A percentile compares a stretch with the other conserved stretches of the same genome.
Conservation (phyloP, 2,329 filamentous ascomycete species). For the Fusarium brachygibbosum region DNA sequence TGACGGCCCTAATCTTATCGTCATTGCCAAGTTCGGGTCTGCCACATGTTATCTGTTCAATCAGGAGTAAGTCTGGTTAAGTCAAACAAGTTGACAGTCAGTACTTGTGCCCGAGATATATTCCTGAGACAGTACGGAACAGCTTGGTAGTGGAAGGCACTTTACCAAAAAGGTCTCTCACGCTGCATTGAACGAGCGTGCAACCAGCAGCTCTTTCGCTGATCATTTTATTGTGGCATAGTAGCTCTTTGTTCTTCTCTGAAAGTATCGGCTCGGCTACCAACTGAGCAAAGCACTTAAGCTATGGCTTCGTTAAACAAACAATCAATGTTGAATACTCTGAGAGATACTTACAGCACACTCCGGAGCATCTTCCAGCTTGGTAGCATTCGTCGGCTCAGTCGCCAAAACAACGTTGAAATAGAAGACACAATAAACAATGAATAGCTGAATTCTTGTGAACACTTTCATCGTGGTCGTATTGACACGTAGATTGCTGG, state of each 20-base stretch:
- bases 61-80: not conserved
- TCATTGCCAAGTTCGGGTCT: conserved; percentile 13
- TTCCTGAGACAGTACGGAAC: not conserved
- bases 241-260: not conserved
- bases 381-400: not conserved
- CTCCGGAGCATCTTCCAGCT: not conserved
- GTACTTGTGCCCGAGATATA: not conserved
- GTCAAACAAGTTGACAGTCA: rapidly evolving
- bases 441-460: not conserved
- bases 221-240: not conserved
- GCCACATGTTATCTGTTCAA: not conserved
- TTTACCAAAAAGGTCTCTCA: not conserved
- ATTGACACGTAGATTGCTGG: no score
- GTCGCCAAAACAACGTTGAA: not conserved
- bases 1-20: not conserved
- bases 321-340: rapidly evolving
- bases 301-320: not conserved
- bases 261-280: not conserved
- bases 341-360: not conserved
- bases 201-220: not conserved
- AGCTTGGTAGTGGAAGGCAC: not conserved
- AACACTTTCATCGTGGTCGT: not conserved
- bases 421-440: not conserved
- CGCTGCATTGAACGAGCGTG: not conserved
- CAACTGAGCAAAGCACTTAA: not conserved